These are phyloP conservation scores for Xylaria sp. DNA, from an alignment of 495 filamentous ascomycete species.

Conservation along the genomic window DNA sequence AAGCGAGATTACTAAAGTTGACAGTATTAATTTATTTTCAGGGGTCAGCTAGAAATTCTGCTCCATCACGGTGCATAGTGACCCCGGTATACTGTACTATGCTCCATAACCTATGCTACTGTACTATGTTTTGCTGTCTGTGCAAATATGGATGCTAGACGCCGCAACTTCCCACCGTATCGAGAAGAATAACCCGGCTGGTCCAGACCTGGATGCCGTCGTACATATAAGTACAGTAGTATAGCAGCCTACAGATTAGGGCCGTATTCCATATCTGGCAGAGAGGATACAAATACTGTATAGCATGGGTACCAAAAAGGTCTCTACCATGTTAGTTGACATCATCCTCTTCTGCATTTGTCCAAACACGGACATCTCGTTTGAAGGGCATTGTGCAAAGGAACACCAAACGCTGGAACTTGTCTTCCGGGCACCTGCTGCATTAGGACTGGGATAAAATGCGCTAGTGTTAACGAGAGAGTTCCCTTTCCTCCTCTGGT, in stretches of 20 bases:
- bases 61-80: neutral
- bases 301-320: neutral
- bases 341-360: neutral
- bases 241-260: neutral
- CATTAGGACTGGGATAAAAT: neutral
- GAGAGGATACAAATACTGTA: neutral
- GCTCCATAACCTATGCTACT: neutral
- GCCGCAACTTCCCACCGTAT: neutral
- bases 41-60: neutral
- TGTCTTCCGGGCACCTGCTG: neutral
- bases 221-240: neutral
- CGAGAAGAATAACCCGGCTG: neutral
- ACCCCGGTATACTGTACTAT: neutral
- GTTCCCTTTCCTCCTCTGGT: conserved; percentile 2
- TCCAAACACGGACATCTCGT: neutral
- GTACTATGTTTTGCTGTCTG: too few relatives aligned
- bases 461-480: neutral
- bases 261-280: neutral
- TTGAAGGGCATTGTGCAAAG: conserved; percentile 1
- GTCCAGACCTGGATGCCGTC: neutral
- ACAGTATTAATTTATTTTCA: conserved; percentile 16
- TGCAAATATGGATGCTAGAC: too few relatives aligned
- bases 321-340: neutral
- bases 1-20: conserved; percentile 13
- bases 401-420: conserved; percentile 12